Evolutionary conservation across 2,329 filamentous ascomycete species (phyloP), one percentile per base, ranked within the genome.

Genomic region (Hymenoscyphus fraxineus): DNA sequence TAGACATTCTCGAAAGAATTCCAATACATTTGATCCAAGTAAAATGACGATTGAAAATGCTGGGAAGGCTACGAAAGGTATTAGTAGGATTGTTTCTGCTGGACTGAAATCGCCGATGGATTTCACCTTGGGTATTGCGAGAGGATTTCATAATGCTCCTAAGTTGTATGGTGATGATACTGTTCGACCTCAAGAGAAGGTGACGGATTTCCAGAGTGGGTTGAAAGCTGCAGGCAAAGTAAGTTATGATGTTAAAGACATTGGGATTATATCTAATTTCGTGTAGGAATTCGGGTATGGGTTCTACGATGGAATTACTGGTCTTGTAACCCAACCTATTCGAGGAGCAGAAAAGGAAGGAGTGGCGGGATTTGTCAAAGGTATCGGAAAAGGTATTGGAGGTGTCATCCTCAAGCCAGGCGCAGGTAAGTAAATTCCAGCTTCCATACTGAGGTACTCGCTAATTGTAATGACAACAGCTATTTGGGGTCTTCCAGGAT

Each of bases 141-240:
- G 90, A 75, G 93, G 93, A 0, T 96, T 97, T 74, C 89, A 94
- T 73, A 97, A 97, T 71, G 89, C 91, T 6, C 93, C 93, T 0
- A 88, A 86, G 69, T 80, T 97, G 0, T 97, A 97, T 73, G 90
- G 93, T 54, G 93, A 96, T 71, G 87, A 91, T 1, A 93, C 88
- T 0, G 87, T 97, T 0, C 84, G 91, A 9, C 88, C 89, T n/a
- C 80, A 85, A 0, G 89, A 92, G 64, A 92, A 91, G 70, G 90
- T 97, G 4, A 93, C 90, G 0, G 89, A 88, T 60, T 79, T 96
- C 59, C 83, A 86, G 61, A 91, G 88, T 67, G 93, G 93, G 0
- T 77, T 97, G 32, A 88, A 83, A 67, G 88, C 92, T 56, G 93
- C 93, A 3, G 86, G 90, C 1, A 92, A 90, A 75, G 84, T 83